Base-by-base conservation (phyloP, 768 basidiomycete species). In the Ramaria sp. region DNA sequence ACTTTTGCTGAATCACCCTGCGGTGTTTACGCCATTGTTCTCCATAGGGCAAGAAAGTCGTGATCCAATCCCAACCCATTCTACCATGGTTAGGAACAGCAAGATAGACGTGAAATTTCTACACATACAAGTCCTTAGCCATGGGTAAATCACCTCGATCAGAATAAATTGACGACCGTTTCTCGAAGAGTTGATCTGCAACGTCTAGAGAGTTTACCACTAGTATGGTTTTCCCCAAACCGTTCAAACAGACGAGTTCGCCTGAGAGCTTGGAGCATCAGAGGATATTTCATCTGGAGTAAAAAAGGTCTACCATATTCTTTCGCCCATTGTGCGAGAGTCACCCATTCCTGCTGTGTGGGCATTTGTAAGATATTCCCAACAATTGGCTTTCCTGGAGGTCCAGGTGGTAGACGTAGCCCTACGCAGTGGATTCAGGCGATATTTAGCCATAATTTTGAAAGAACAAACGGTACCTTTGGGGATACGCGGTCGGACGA, bases 41-140 rank as follows among this genome's bases (percentile, higher is more conserved):
- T 69, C 72, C 73, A 43, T 75, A 78, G 9, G 67, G 72, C 32
- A 78, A 78, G 79, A 54, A 78, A 76, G 0, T 72, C 77, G 42
- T 77, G 78, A 22, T 76, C 69, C 63, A 42, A 16, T 1, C 69
- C 69, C 70, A 71, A 62, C 64, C 76, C 73, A 18, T 25, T 48
- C 28, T 25, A 44, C 52, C 16, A n/a, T 25, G 22, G 57, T 65
- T 60, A 5, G 61, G 55, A 48, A 65, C 2, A 2, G 13, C 1
- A 2, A 41, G 3, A 34, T 3, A 16, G 7, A 22, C n/a, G 16
- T 7, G 20, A 24, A 48, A 5, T 1, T 20, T 2, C 2, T 12
- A n/a, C n/a, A n/a, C 18, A 20, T 13, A 48, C 32, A 27, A 48
- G 16, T 28, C 32, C 9, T 34, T 36, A 41, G 27, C 10, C 51